Percentiles rank a stretch among this genome's conserved stretches.
Evolutionary conservation across 1,139 yeast genomes (phyloP).

Genomic region (Suhomyces chickasaworum): DNA sequence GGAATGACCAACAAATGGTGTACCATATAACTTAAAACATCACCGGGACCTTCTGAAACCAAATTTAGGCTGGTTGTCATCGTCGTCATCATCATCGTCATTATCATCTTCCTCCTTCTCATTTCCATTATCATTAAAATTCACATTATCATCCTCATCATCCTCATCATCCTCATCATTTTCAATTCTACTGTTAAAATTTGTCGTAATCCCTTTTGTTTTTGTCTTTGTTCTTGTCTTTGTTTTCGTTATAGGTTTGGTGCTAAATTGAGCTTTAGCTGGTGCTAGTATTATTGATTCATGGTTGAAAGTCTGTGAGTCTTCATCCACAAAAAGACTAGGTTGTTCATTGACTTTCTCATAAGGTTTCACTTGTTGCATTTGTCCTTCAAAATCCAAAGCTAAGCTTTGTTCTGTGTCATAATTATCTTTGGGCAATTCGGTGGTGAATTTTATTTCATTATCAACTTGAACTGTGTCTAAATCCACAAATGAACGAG

Average conservation of each 20-base stretch:
- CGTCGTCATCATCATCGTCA: slow-evolving; percentile 37
- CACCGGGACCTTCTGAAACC: slow-evolving; percentile 25
- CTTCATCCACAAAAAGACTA: slow-evolving; percentile 25
- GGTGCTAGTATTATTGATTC: background rate
- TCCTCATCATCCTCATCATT: background rate
- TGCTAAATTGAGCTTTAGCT: background rate
- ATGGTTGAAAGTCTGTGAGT: slow-evolving; percentile 14
- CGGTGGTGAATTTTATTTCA: slow-evolving; percentile 16
- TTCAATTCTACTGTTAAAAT: background rate
- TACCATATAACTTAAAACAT: background rate
- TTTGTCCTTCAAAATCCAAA: slow-evolving; percentile 30
- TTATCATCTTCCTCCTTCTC: slow-evolving; percentile 15
- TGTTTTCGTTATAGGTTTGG: no score
- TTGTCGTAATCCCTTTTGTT: background rate
- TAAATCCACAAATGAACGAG: slow-evolving; percentile 31
- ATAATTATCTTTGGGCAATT: slow-evolving; percentile 5
- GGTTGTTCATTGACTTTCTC: slow-evolving; percentile 1
- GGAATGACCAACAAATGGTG: no score
- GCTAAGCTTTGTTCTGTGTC: slow-evolving; percentile 16
- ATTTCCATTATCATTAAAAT: background rate
- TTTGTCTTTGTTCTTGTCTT: background rate
- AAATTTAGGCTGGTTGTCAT: slow-evolving; percentile 42
- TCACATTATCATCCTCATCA: background rate
- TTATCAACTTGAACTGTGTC: slow-evolving; percentile 21
- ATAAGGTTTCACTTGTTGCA: slow-evolving; percentile 27